phyloP scores from a whole-genome alignment of 352 stramenopile species.

The Pythium folliculosum region DNA sequence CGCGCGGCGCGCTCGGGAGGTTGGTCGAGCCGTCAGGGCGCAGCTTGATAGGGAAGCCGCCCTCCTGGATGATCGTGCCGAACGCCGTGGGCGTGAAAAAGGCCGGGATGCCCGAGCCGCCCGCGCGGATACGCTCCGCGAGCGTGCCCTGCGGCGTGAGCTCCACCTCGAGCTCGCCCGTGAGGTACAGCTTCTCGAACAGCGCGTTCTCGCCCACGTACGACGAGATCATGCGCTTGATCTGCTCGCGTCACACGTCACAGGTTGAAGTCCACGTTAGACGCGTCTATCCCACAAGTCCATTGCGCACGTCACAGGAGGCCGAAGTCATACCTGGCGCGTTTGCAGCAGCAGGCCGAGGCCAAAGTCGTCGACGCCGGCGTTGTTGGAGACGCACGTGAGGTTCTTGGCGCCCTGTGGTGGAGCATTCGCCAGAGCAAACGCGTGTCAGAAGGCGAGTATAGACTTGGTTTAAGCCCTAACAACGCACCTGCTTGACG shows the following conservation, averaged over 20 bases:
- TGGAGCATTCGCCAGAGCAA: neutral
- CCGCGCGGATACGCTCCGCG: constrained; percentile 90
- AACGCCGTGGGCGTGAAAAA: constrained; percentile 96
- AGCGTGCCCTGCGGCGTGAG: constrained; percentile 96
- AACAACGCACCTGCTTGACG: constrained; percentile 55
- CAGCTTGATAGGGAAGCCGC: constrained; percentile 78
- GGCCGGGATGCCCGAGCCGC: constrained; percentile 93
- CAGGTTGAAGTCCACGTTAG: constrained; percentile 2
- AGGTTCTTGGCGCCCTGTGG: constrained; percentile 77
- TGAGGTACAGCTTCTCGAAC: constrained; percentile 93
- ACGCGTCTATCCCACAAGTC: neutral
- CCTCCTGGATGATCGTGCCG: constrained; percentile 91
- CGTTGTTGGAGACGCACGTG: constrained; percentile 93
- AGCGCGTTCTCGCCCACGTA: constrained; percentile 98
- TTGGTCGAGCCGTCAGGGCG: constrained; percentile 66
- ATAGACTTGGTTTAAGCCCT: neutral
- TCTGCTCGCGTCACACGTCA: constrained; percentile 39
- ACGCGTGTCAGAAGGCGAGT: neutral
- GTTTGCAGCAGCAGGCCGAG: constrained; percentile 93
- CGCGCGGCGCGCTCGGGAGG: constrained; percentile 69
- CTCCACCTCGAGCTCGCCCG: constrained; percentile 94
- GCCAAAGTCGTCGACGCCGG: constrained; percentile 93
- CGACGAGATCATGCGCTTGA: constrained; percentile 96
- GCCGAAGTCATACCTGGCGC: constrained; percentile 56
- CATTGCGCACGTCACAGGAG: neutral